Evolutionary conservation across 2,329 filamentous ascomycete genomes (phyloP).

Genomic region (Orbilia brochopaga): DNA sequence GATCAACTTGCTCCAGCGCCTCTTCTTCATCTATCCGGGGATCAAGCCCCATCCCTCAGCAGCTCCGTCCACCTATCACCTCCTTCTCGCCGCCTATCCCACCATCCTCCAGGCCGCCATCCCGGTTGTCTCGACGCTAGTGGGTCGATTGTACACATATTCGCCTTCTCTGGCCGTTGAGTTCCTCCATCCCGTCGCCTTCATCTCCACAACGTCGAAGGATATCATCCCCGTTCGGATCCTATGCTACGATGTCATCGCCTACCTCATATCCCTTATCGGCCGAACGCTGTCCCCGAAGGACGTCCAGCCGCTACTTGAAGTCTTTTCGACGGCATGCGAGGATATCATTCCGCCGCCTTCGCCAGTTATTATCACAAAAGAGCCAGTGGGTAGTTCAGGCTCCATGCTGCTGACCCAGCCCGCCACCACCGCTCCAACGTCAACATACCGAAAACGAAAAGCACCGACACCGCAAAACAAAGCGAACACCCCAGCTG

Average conservation of each 20-base stretch:
- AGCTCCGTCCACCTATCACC: constrained; percentile 24
- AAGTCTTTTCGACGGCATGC: constrained; percentile 22
- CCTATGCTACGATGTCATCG: constrained; percentile 17
- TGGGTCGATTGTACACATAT: constrained; percentile 10
- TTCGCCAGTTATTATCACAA: constrained; percentile 37
- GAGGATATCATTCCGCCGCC: constrained; percentile 46
- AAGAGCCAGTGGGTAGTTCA: constrained; percentile 24
- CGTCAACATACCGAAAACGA: constrained; percentile 39
- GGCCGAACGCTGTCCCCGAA: constrained; percentile 27
- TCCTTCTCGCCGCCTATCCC: constrained; percentile 23
- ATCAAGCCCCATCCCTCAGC: constrained; percentile 29
- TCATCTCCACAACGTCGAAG: constrained; percentile 21
- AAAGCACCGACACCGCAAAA: constrained; percentile 46
- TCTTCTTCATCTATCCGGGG: constrained; percentile 25
- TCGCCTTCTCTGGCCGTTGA: constrained; percentile 34
- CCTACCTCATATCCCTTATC: constrained; percentile 18
- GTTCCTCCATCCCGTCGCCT: constrained; percentile 37
- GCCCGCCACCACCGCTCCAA: constrained; percentile 20
- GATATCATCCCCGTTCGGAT: constrained; percentile 11
- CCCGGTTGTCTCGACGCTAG: constrained; percentile 3
- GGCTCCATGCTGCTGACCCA: constrained; percentile 40
- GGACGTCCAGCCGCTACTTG: constrained; percentile 18
- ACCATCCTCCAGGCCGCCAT: constrained; percentile 8
- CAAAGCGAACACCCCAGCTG: constrained; percentile 48
- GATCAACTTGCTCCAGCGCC: constrained; percentile 25